A percentile compares a stretch with the other conserved stretches of the same genome.
Evolutionary conservation across 1,284 basidiomycete genomes (phyloP).

Genomic region (Microbotryum silenes-acaulis): DNA sequence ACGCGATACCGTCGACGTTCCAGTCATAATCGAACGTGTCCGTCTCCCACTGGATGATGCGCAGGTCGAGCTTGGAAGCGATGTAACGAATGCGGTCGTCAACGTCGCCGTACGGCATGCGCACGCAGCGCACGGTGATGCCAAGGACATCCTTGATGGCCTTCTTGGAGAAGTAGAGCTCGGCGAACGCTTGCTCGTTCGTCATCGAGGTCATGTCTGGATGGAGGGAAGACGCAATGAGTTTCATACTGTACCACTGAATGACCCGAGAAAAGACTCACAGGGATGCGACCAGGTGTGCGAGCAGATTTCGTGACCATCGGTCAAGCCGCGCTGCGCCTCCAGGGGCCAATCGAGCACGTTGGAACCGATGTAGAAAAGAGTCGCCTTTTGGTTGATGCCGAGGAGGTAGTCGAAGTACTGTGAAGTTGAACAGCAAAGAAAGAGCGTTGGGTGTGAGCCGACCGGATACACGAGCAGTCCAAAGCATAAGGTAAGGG

Average conservation of each 20-base stretch:
- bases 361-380: slow-evolving; percentile 44
- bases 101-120: slow-evolving; percentile 45
- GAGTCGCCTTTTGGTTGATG: slow-evolving; percentile 48
- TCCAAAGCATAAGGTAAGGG: no score
- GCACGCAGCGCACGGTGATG: slow-evolving; percentile 41
- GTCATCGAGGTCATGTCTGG: slow-evolving; percentile 44
- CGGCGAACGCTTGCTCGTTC: slow-evolving; percentile 50
- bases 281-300: slow-evolving; percentile 12
- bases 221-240: neutral
- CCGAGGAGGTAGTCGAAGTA: slow-evolving; percentile 46
- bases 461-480: no score
- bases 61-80: slow-evolving; percentile 45
- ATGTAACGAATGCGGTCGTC: slow-evolving; percentile 51
- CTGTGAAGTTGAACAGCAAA: neutral
- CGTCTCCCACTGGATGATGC: slow-evolving; percentile 48
- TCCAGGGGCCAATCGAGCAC: slow-evolving; percentile 50
- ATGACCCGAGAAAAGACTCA: neutral
- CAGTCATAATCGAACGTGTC: slow-evolving; percentile 39
- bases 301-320: slow-evolving; percentile 41
- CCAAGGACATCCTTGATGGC: slow-evolving; percentile 48
- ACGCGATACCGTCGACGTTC: slow-evolving; percentile 12
- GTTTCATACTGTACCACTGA: neutral
- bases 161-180: slow-evolving; percentile 49
- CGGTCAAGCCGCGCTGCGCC: slow-evolving; percentile 45
- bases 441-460: no score